Evolutionary conservation across 305 asterid genomes (phyloP), one percentile per base, ranked within the genome.

Genomic region (Ajuga reptans): DNA sequence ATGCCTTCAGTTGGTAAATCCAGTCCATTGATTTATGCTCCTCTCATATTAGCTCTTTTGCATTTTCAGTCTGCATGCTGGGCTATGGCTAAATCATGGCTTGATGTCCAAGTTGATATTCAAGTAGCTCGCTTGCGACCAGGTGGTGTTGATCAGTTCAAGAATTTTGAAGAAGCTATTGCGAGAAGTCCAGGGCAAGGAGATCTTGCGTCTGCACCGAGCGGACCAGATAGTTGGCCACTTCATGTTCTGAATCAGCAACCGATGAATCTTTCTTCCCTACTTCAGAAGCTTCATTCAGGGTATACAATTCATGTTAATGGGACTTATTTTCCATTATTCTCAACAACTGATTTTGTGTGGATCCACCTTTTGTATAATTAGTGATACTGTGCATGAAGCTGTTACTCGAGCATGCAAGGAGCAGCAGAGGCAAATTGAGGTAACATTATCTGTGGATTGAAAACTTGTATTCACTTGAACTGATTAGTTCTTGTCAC

Each of bases 41-140:
- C 53, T 52, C 66, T 16, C 29, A 66, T 53, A 43, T 64, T 47
- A 50, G 70, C 50, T 71, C 42, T 64, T 21, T 54, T 69, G 52
- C 64, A 47, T 74, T 83, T 82, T 76, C 97, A 94, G 99, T 91
- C 96, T 75, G 99, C 99, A 62, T 94, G 99, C 84, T 94, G 99
- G 99, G 97, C 99, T 74, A 80, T 94, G 95, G 93, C 97, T 77
- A 94, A 87, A 66, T 87, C 99, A 67, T 94, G 99, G 99, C 96
- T 94, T 72, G 92, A 86, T 72, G 89, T 81, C 81, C 99, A 84
- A 80, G 97, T 91, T 82, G 99, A 91, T 79, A 76, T 85, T 69
- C 86, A 81, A 79, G 71, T 94, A 67, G 81, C 86, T 54, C 82
- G 84, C 69, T 57, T 68, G 39, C 86, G 86, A 69, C 91, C 87